Evolutionary conservation across 768 basidiomycete genomes (phyloP).

Genomic region (Amanita rubescens): DNA sequence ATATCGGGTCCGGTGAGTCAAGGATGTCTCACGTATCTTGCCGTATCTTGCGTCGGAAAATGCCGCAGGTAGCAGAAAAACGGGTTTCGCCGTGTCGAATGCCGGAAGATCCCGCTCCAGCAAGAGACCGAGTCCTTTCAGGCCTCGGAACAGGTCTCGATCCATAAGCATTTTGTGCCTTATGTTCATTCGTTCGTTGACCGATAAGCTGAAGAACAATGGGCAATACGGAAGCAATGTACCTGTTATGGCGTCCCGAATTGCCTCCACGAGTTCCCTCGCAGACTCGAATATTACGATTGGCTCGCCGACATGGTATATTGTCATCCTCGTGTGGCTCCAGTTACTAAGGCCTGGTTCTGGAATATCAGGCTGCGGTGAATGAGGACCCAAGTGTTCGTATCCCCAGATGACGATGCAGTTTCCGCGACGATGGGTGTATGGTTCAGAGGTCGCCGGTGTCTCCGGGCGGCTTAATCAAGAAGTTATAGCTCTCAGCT

Average conservation of each 20-base stretch:
- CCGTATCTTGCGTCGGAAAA: too few species aligned
- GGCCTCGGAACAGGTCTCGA: too few species aligned
- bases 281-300: background rate
- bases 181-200: background rate
- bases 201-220: background rate
- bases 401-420: background rate
- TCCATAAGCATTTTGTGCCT: background rate
- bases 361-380: background rate
- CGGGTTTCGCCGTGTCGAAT: too few species aligned
- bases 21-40: too few species aligned
- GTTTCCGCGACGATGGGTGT: background rate
- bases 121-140: too few species aligned
- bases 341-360: background rate
- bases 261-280: background rate
- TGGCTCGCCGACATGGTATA: background rate
- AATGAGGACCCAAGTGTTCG: too few species aligned
- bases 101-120: too few species aligned
- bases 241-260: too few species aligned
- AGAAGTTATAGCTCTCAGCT: background rate
- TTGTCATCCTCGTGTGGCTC: background rate
- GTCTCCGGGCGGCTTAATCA: background rate
- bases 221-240: background rate
- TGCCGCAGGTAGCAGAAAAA: too few species aligned
- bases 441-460: background rate
- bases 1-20: too few species aligned